Base-by-base conservation (phyloP, 2,329 filamentous ascomycete species). In the Anisogramma anomala region DNA sequence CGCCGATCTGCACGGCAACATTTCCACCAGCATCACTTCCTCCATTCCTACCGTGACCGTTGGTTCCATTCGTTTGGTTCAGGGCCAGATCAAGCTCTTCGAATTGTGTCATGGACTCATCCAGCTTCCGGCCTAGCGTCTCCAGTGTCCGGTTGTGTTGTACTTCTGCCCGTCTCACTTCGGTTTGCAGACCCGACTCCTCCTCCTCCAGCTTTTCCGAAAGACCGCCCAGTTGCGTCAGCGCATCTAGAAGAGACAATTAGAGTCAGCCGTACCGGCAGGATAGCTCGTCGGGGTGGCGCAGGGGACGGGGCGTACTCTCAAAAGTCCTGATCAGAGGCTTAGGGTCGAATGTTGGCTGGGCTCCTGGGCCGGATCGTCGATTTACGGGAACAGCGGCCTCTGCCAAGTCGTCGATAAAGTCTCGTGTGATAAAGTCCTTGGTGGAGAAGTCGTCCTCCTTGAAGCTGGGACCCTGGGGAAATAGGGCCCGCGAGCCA, bases 351-450 rank as follows among this genome's bases (percentile, higher is more conserved):
- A 98, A 98, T 4, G 71, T 64, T 23, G 38, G 41, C 47, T 72
- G 70, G 56, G 68, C 70, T 47, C 66, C 68, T 49, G 74, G 71
- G 6, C 75, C 79, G 11, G 88, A 95, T 45, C 84, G 82, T 40
- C 91, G 84, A 55, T 80, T 84, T 17, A 72, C 69, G n/a, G 84
- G 80, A 26, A 86, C 74, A 17, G 86, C 84, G 52, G 72, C 83
- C 49, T 96, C 88, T 37, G 89, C 91, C 43, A 98, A 78, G 38
- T 81, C 77, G 59, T 98, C 93, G 53, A 98, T 81, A 58, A 98
- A 98, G 65, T 98, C 91, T 56, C 94, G 87, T 50, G 96, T 89
- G 49, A 96, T 95, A 57, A 96, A 98, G 64, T 96, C 91, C 54
- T 84, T 84, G 58, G 72, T 84, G 43, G 84, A 84, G 62, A 88